Base-by-base conservation (phyloP, 164 flowering plant species). In the Chimonanthus praecox region DNA sequence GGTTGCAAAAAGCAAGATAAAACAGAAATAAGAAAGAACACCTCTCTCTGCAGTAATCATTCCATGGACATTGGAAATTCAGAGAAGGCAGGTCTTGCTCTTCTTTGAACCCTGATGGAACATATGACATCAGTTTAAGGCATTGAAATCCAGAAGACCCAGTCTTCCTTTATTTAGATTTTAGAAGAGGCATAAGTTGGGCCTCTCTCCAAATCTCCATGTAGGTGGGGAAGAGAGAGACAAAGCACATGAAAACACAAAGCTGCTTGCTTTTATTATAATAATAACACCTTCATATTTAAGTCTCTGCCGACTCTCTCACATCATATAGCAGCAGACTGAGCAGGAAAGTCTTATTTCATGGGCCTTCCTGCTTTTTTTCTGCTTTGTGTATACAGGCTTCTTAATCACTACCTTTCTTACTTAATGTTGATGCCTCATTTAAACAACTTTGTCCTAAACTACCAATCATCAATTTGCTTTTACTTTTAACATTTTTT, bases 31-130 rank as follows among this genome's bases (percentile, higher is more conserved):
- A 7, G 45, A 11, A 74, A 58, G 49, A 3, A 20, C 50, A 18
- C 50, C 10, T 58, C 54, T 18, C 18, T 54, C 65, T 51, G 10
- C 21, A 20, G 21, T 60, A 51, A 54, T 20, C 15, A 15, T 62
- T 71, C 67, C 73, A 71, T 48, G 54, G 58, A 71, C 46, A 49
- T 64, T 15, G 68, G 61, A 0, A 15, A 64, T 65, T 44, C 48
- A 64, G 18, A 47, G 20, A 72, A 64, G 62, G 15, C 49, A 3
- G 10, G 15, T 64, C n/a, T 45, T 5, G 11, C 46, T 20, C 43
- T 47, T 45, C 2, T 20, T 21, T 47, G 74, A 64, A 46, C 4
- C 58, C 10, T 10, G 74, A 65, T 63, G 66, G 73, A 54, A 45
- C 71, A 69, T 71, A n/a, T 7, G 8, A 9, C 11, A 47, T 10